Base-by-base conservation (phyloP, 129 eudicot genomes). In the Heracleum sosnowskyi region DNA sequence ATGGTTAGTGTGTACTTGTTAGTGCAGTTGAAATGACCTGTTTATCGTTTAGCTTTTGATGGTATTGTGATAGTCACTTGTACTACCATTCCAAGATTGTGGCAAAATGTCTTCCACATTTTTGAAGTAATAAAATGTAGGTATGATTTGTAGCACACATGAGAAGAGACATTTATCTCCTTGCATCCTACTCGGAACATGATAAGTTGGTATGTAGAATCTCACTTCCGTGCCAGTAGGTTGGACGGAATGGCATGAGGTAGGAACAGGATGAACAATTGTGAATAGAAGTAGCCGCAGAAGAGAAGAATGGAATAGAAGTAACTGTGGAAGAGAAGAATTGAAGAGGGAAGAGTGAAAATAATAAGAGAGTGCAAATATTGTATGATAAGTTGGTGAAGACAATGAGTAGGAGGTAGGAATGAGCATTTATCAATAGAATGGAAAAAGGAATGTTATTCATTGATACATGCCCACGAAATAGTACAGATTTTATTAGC, bases 41-140 rank as follows among this genome's bases (percentile, higher is more conserved):
- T 66, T 31, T 31, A 31, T 66, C 22, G 31, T 66, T 73, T 76
- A 47, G 76, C 74, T 83, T 74, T 76, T 18, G 77, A 53, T 64
- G 24, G 44, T 20, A 34, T 17, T 36, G 44, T 69, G 42, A 53
- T 76, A 53, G 77, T 79, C 81, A 80, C 79, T 77, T 74, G 36
- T 64, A 39, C 63, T 78, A 45, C 73, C 22, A 70, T 45, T 72
- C 10, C 51, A 69, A 35, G 73, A 31, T 16, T 18, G 44, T 34
- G n/a, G 5, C 66, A 9, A 57, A 10, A n/a, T 60, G 68, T 26
- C 15, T 15, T 34, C 12, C 46, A 15, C 15, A 17, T 69, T 20
- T 22, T 2, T 69, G 74, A 33, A 69, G 74, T 8, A 20, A 36
- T 69, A 13, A 18, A 35, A n/a, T 33, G 45, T 34, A 20, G 4